These are phyloP conservation scores for Ophiosphaerella herpotricha DNA, from an alignment of 2,329 filamentous ascomycete genomes.

Conservation along the genomic window DNA sequence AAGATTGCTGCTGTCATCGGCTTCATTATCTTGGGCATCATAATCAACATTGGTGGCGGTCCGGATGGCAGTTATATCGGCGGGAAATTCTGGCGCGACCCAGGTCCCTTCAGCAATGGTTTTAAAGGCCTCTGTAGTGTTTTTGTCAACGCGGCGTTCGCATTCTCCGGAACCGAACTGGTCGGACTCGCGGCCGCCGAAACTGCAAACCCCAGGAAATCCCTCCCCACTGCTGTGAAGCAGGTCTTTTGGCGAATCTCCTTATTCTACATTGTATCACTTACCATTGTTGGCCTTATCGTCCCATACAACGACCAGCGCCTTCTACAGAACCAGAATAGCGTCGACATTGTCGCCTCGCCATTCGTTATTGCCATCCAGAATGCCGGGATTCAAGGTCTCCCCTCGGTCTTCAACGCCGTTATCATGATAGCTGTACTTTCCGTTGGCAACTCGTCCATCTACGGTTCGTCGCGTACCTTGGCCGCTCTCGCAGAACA, in stretches of 20 bases:
- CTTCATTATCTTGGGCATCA: slow-evolving; percentile 85
- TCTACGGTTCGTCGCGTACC: slow-evolving; percentile 90
- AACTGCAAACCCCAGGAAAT: slow-evolving; percentile 78
- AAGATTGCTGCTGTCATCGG: slow-evolving; percentile 86
- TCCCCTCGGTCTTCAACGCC: slow-evolving; percentile 91
- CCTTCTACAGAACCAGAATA: slow-evolving; percentile 63
- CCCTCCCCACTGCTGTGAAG: slow-evolving; percentile 86
- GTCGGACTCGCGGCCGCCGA: slow-evolving; percentile 80
- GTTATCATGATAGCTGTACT: slow-evolving; percentile 90
- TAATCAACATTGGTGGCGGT: slow-evolving; percentile 78
- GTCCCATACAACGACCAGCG: slow-evolving; percentile 72
- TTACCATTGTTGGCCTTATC: slow-evolving; percentile 79
- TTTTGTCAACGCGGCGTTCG: slow-evolving; percentile 76
- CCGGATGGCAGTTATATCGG: slow-evolving; percentile 73
- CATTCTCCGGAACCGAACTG: slow-evolving; percentile 77
- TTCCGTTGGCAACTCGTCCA: slow-evolving; percentile 87
- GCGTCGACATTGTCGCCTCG: slow-evolving; percentile 74
- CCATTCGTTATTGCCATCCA: slow-evolving; percentile 93
- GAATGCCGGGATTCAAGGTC: slow-evolving; percentile 77
- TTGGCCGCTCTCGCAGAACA: slow-evolving; percentile 89
- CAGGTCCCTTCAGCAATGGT: slow-evolving; percentile 83
- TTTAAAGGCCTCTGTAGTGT: slow-evolving; percentile 83
- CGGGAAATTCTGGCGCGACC: slow-evolving; percentile 73
- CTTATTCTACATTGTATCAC: slow-evolving; percentile 81
- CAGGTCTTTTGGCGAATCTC: slow-evolving; percentile 86